Base-by-base conservation (phyloP, 306 rosid species). In the Quercus suber region DNA sequence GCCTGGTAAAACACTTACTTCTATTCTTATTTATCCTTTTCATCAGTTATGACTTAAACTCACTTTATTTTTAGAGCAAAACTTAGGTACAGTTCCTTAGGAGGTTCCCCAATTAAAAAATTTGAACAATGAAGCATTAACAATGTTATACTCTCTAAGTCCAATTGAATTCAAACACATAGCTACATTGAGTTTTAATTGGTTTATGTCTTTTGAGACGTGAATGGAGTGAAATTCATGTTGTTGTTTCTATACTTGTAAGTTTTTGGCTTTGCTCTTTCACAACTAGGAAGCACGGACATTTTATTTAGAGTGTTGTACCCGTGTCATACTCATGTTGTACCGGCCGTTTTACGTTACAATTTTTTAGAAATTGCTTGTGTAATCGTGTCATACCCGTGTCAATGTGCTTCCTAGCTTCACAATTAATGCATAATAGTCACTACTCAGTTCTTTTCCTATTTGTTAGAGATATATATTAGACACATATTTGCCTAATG, bases 1-100 rank as follows among this genome's bases (percentile, higher is more conserved):
- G 82, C 75, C 41, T 78, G 87, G 89, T 86, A 59, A 51, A 30
- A 58, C 11, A 45, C 41, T 52, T 25, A 5, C 3, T 11, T 14
- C 57, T 7, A 49, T 8, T 33, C 21, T 12, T 37, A 1, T 25
- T 71, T 35, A 23, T 45, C 57, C 37, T 23, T 71, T 71, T 67
- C 35, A 2, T 33, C 23, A 0, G 10, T 0, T 43, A 45, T 37
- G 33, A 13, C 6, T 70, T 11, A 37, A 12, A 41, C 11, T 11
- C n/a, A 21, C 25, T 71, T 43, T 71, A 23, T 25, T 37, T 37
- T 37, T 37, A 37, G 45, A 0, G 11, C 10, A 37, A 37, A 37
- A 31, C 5, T 31, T 31, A 31, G 35, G 6, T 31, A 4, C 35
- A 31, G 35, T 31, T 37, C 3, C 11, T 37, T 37, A 6, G 43